phyloP scores from a whole-genome alignment of 345 rosid genomes.

The Citrus mangshanensis region DNA sequence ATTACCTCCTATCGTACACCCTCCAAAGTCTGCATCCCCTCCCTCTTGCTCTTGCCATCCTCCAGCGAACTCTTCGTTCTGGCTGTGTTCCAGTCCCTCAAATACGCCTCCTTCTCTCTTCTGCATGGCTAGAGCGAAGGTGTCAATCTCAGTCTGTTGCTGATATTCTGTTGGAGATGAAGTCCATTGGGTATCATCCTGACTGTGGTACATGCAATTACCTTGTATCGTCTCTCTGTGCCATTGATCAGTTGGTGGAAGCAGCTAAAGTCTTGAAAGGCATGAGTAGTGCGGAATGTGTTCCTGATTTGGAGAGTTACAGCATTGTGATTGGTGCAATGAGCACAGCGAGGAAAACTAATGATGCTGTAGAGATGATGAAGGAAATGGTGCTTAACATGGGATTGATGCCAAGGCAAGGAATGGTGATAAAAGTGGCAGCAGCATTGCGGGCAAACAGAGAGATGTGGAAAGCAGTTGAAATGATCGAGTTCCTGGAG shows the following conservation, averaged over 20 bases:
- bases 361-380: conserved; percentile 48
- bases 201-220: conserved; percentile 71
- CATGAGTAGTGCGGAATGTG: conserved; percentile 55
- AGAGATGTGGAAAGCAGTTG: conserved; percentile 64
- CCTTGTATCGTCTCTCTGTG: conserved; percentile 60
- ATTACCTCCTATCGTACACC: conserved; percentile 57
- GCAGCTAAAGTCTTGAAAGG: conserved; percentile 61
- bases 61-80: conserved; percentile 73
- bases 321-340: conserved; percentile 47
- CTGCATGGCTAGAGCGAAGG: conserved; percentile 54
- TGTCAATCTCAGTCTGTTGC: conserved; percentile 35
- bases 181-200: conserved; percentile 60
- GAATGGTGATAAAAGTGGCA: conserved; percentile 50
- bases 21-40: conserved; percentile 62
- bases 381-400: conserved; percentile 71
- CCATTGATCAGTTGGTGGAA: conserved; percentile 61
- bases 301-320: conserved; percentile 75
- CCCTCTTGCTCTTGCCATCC: conserved; percentile 61
- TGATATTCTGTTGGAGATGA: conserved; percentile 51
- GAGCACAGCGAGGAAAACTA: conserved; percentile 53
- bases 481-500: conserved; percentile 70
- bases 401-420: conserved; percentile 63
- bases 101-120: conserved; percentile 50
- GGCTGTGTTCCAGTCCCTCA: conserved; percentile 69
- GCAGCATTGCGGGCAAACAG: conserved; percentile 60